These are phyloP conservation scores for Coniferiporia sulphurascens DNA, from an alignment of 1,284 basidiomycete genomes.

Conservation along the genomic window DNA sequence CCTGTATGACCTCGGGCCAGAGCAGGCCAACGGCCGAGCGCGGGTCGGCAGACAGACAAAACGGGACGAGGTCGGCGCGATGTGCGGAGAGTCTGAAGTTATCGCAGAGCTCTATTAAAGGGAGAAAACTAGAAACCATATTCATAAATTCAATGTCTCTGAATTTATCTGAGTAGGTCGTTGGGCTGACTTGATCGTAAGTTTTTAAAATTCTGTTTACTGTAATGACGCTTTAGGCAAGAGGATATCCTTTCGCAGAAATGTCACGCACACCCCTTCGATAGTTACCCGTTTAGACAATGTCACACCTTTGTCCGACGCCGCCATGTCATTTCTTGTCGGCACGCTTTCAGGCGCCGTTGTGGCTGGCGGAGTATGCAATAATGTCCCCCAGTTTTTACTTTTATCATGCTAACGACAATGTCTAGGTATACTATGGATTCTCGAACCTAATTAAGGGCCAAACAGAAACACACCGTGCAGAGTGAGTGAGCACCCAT, in stretches of 20 bases:
- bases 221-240: background rate
- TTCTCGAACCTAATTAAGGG: slow-evolving; percentile 18
- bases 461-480: slow-evolving; percentile 10
- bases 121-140: slow-evolving; percentile 37
- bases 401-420: background rate
- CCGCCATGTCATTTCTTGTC: slow-evolving; percentile 16
- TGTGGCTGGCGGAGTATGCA: slow-evolving; percentile 20
- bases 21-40: slow-evolving; percentile 64
- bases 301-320: background rate
- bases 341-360: slow-evolving; percentile 20
- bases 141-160: background rate
- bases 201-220: background rate
- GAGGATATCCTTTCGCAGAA: background rate
- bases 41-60: slow-evolving; percentile 32
- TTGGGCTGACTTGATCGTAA: background rate
- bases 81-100: slow-evolving; percentile 41
- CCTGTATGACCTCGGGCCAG: slow-evolving; percentile 49
- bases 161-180: too few species aligned
- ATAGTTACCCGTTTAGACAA: background rate
- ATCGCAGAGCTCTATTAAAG: slow-evolving; percentile 57
- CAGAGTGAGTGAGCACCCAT: slow-evolving; percentile 7
- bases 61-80: slow-evolving; percentile 28
- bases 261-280: background rate
- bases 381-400: background rate
- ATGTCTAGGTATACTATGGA: slow-evolving; percentile 17